These are phyloP conservation scores for Diaporthe nobilis DNA, from an alignment of 2,329 filamentous ascomycete species.

Conservation along the genomic window DNA sequence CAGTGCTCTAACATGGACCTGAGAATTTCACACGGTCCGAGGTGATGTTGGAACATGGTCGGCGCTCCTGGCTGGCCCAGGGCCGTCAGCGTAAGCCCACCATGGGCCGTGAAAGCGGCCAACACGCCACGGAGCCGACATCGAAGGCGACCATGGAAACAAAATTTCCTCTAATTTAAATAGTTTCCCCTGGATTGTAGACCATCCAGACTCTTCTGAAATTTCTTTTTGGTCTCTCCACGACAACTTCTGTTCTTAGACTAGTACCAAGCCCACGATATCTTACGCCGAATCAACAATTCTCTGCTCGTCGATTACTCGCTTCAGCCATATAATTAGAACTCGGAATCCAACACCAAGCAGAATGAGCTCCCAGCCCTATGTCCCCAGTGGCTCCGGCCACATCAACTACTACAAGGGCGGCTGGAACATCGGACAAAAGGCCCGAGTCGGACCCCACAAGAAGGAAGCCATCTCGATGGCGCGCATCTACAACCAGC, in stretches of 20 bases:
- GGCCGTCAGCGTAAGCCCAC: neutral
- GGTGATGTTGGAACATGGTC: neutral
- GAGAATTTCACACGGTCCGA: neutral
- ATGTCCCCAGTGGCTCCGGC: neutral
- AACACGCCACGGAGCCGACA: neutral
- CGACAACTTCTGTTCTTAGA: neutral
- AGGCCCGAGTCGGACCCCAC: conserved; percentile 12
- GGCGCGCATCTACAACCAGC: neutral
- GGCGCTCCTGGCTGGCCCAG: conserved; percentile 1
- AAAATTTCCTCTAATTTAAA: neutral
- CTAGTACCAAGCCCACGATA: neutral
- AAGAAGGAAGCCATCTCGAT: conserved; percentile 26
- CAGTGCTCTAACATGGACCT: neutral
- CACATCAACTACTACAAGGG: conserved; percentile 15
- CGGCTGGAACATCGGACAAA: conserved; percentile 24
- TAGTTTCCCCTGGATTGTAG: neutral
- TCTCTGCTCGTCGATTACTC: neutral
- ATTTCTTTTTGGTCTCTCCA: neutral
- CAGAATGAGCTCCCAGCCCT: neutral
- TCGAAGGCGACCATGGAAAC: neutral
- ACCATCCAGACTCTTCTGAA: neutral
- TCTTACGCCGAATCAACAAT: neutral
- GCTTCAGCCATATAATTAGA: too few relatives aligned
- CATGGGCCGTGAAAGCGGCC: neutral
- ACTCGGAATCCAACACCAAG: neutral